These are phyloP conservation scores for Achlya hypogyna DNA, from an alignment of 352 stramenopile species.

Conservation along the genomic window DNA sequence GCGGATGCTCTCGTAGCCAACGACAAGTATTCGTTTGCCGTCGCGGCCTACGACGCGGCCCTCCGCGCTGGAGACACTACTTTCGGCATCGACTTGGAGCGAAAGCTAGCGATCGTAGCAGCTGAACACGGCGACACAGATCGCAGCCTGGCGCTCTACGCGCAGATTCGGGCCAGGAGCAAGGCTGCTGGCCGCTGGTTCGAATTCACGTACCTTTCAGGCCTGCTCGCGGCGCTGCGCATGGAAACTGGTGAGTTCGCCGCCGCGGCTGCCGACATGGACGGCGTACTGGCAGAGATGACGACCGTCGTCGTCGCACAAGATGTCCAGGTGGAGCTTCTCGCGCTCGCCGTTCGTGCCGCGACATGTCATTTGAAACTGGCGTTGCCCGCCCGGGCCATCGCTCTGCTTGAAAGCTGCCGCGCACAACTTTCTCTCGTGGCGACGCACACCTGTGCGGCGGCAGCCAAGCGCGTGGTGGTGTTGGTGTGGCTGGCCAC, in stretches of 20 bases:
- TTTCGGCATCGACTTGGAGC: slow-evolving; percentile 9
- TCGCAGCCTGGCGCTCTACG: slow-evolving; percentile 1
- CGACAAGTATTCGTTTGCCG: slow-evolving; percentile 4
- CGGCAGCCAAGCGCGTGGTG: background rate
- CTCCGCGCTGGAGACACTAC: background rate
- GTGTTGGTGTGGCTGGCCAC: slow-evolving; percentile 1
- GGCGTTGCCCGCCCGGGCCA: background rate
- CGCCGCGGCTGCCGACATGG: background rate
- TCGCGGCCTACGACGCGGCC: slow-evolving; percentile 4
- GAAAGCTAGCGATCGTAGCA: slow-evolving; percentile 9
- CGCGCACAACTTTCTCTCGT: background rate
- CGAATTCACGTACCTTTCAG: slow-evolving; percentile 13
- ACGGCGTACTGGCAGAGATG: slow-evolving; percentile 1
- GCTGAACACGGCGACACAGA: background rate
- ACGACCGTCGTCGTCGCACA: background rate
- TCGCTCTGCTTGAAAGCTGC: background rate
- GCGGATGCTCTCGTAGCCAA: slow-evolving; percentile 4
- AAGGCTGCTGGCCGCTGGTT: background rate
- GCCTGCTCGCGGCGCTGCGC: background rate
- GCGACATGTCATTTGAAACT: slow-evolving; percentile 10
- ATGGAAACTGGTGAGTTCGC: slow-evolving; percentile 12
- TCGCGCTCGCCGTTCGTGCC: background rate
- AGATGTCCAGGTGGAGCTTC: slow-evolving; percentile 3
- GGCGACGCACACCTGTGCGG: background rate
- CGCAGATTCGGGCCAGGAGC: slow-evolving; percentile 6